These are phyloP conservation scores for Drechslerella coelobrocha DNA, from an alignment of 2,329 filamentous ascomycete genomes.

Conservation along the genomic window DNA sequence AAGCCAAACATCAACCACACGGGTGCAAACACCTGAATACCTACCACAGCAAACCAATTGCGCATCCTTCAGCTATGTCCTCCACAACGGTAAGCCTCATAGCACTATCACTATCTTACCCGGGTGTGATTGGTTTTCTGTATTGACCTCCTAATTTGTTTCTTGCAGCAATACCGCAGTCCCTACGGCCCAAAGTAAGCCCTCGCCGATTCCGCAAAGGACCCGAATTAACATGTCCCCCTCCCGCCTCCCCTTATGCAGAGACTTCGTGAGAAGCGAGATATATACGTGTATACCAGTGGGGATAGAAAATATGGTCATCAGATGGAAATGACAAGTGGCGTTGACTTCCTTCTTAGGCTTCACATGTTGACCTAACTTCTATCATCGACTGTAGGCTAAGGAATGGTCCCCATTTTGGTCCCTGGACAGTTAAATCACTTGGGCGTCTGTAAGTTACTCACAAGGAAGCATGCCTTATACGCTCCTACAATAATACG, in stretches of 20 bases:
- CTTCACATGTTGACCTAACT: no score
- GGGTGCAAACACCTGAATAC: neutral
- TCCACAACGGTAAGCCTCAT: neutral
- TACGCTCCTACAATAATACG: no score
- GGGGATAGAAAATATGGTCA: no score
- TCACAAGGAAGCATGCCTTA: neutral
- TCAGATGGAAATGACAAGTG: no score
- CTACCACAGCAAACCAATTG: neutral
- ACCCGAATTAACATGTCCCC: neutral
- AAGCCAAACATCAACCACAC: neutral
- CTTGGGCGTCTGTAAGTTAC: constrained; percentile 50
- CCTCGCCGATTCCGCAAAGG: neutral
- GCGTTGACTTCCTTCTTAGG: no score
- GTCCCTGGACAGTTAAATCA: constrained; percentile 50
- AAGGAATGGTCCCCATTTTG: constrained; percentile 50
- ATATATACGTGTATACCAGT: no score
- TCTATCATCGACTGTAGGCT: constrained; percentile 46
- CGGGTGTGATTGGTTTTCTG: neutral
- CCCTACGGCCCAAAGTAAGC: constrained; percentile 54
- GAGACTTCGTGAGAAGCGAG: no score
- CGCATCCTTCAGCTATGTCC: neutral
- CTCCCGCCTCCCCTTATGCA: neutral
- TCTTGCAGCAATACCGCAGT: constrained; percentile 29
- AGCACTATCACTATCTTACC: neutral
- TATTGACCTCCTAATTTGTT: neutral